Evolutionary conservation across 1,284 basidiomycete species (phyloP), one percentile per base, ranked within the genome.

Genomic region (Paramarasmius palmivorus): DNA sequence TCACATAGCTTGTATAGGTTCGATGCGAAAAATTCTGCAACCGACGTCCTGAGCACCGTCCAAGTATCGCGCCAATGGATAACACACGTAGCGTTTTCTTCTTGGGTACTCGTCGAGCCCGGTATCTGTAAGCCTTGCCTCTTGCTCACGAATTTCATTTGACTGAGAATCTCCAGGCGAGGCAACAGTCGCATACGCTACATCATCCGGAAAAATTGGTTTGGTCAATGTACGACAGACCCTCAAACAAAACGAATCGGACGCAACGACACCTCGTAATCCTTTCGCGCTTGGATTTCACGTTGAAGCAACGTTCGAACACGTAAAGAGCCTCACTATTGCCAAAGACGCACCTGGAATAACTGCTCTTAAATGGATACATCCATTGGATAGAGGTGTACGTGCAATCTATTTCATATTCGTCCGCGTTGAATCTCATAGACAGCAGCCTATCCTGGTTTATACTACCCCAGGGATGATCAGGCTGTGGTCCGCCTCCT

Each of bases 341-440:
- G 55, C 61, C 64, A 34, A 59, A 73, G 1, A 78, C 81, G 59
- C 73, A 71, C 54, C 61, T 40, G 68, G 70, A 25, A 67, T 83
- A 42, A 83, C 79, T 14, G 75, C 77, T 4, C 64, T 91, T 57
- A 68, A 70, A 52, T 88, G 87, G 86, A 59, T 86, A 2, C 61
- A 75, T 47, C 55, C 68, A 14, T 61, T 66, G n/a, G 62, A 63
- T 25, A 63, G 69, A 59, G 68, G 63, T 48, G 83, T 86, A 61
- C 61, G 72, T 64, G 29, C 34, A 55, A 73, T 70, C 63, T 68
- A 3, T 66, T 72, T 57, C 65, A 74, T 22, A 65, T 68, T 20
- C 65, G 65, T 65, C 55, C 72, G 70, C 68, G 35, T 65, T 57
- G 62, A 71, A 20, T n/a, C 36, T 23, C 19, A 45, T 17, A 26